Base-by-base conservation (phyloP, 2,329 filamentous ascomycete species). In the Microdochium bolleyi region DNA sequence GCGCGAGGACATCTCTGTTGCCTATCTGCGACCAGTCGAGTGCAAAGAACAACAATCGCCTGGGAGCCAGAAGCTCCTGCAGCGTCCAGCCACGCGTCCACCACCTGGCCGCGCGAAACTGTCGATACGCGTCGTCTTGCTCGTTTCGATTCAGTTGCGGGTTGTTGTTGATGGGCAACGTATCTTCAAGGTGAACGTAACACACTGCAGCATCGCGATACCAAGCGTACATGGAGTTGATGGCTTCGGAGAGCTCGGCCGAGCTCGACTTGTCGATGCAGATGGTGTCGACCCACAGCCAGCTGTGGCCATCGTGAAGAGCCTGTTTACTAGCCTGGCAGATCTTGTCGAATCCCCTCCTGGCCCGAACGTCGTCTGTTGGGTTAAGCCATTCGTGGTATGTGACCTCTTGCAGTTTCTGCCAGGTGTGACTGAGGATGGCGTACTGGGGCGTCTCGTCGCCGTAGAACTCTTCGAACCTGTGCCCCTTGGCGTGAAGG, bases 351-450 rank as follows among this genome's bases (percentile, higher is more conserved):
- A 22, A 50, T 3, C 49, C 49, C n/a, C 9, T 3, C 49, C 27
- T 37, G 30, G 30, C 34, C 24, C 27, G 14, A 3, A 32, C 19
- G 9, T n/a, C 9, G 13, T 32, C 24, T 13, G 10, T 21, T 3
- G 14, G 25, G 22, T 19, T 19, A n/a, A 24, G 49, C 49, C 25
- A 38, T 16, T 50, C 49, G 14, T 50, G 25, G 30, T 30, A 50
- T 7, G 49, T 50, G 25, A 50, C 49, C 22, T 50, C 49, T 19
- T 49, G 48, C 22, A 9, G 10, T 19, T 9, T 16, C 14, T 37
- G 16, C 49, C 49, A 50, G 30, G 49, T 50, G 49, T 50, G 49
- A n/a, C 30, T 37, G 22, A 50, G 49, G 49, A 50, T 50, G 48
- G 27, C 24, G 48, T 50, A 30, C 48, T 19, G 27, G 16, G 49